A percentile compares a stretch with the other conserved stretches of the same genome.
Conservation (phyloP, 78 protist species). For the Dictyostelium citrinum region DNA sequence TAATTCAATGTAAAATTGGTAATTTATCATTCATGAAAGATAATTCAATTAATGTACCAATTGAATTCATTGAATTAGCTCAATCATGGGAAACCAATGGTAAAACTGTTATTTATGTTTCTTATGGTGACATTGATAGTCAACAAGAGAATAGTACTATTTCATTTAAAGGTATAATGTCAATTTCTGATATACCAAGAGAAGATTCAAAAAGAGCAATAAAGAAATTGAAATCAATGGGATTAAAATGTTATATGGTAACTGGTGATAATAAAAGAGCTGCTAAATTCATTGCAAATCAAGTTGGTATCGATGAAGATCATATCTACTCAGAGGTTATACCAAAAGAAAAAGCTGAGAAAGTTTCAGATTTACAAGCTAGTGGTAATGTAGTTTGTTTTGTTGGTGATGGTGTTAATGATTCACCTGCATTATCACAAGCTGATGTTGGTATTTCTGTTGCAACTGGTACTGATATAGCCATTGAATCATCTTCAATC, state of each 20-base stretch:
- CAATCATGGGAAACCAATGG: constrained; percentile 63
- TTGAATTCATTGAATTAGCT: neutral
- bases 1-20: constrained; percentile 32
- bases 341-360: constrained; percentile 88
- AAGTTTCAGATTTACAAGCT: constrained; percentile 83
- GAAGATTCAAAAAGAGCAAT: constrained; percentile 58
- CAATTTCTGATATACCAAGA: constrained; percentile 61
- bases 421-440: constrained; percentile 87
- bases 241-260: constrained; percentile 80
- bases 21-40: constrained; percentile 69
- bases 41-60: neutral
- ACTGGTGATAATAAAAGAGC: constrained; percentile 92
- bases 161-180: constrained; percentile 46
- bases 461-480: constrained; percentile 91
- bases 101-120: constrained; percentile 61
- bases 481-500: constrained; percentile 91
- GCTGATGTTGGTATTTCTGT: constrained; percentile 93
- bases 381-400: constrained; percentile 84
- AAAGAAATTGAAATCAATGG: constrained; percentile 28
- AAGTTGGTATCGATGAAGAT: constrained; percentile 47
- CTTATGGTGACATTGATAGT: no score
- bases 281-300: constrained; percentile 29
- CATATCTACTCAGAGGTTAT: constrained; percentile 77
- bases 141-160: no score
- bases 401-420: constrained; percentile 97